These are phyloP conservation scores for Alliaria petiolata DNA, from an alignment of 345 rosid genomes.

Conservation along the genomic window DNA sequence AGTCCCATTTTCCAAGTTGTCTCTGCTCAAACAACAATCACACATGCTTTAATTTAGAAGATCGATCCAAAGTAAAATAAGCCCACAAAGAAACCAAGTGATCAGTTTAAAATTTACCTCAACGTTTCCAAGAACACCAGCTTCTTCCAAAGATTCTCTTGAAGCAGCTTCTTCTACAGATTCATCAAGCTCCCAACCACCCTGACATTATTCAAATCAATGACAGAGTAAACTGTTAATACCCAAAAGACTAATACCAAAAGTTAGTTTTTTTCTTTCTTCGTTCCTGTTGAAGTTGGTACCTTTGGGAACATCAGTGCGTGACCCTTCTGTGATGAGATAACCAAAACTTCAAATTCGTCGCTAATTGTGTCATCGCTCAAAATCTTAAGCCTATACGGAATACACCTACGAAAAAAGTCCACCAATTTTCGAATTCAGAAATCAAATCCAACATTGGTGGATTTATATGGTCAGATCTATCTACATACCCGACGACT, in stretches of 20 bases:
- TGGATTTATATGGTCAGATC: not conserved
- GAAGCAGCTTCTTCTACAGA: constrained; percentile 71
- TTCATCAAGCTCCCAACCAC: constrained; percentile 98
- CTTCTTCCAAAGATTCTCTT: constrained; percentile 79
- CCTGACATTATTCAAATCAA: constrained; percentile 36
- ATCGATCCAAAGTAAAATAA: not conserved
- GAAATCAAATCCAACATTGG: not conserved
- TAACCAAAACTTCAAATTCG: constrained; percentile 70
- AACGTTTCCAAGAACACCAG: constrained; percentile 74
- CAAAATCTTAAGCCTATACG: constrained; percentile 52
- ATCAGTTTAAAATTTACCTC: constrained; percentile 41
- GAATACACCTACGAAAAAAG: constrained; percentile 58
- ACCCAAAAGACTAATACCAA: not conserved
- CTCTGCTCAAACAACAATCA: constrained; percentile 34
- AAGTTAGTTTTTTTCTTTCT: not conserved
- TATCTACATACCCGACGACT: constrained; percentile 84
- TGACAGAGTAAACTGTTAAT: not conserved
- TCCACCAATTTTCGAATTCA: not conserved
- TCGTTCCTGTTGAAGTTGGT: not conserved
- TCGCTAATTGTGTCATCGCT: constrained; percentile 33
- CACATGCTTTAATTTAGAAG: not conserved
- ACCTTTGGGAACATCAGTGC: constrained; percentile 94
- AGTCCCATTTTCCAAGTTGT: constrained; percentile 75
- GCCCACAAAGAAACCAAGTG: not conserved
- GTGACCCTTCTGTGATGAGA: constrained; percentile 76